Conservation (phyloP, 2,329 filamentous ascomycete species). For the Chrysoporthe cubensis region DNA sequence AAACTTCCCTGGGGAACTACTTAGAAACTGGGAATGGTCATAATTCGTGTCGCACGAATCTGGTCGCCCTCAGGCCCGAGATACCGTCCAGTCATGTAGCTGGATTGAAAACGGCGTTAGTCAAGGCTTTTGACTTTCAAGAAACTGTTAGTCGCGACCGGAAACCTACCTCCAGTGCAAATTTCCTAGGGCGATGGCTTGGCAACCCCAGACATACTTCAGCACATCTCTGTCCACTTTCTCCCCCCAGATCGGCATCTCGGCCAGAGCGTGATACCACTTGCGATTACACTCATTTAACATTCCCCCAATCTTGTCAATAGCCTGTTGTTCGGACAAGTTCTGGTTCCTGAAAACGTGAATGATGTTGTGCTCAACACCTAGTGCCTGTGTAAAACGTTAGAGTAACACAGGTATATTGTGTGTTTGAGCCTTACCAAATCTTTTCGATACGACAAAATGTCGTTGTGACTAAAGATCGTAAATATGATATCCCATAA, state of each 20-base stretch:
- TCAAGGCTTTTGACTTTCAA: not conserved
- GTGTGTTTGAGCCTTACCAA: not conserved
- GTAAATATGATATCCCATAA: not conserved
- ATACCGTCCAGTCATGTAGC: conserved; percentile 1
- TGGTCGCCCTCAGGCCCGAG: not conserved
- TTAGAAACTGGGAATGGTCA: not conserved
- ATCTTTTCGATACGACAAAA: not conserved
- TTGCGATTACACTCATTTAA: conserved; percentile 32
- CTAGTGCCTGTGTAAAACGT: not conserved
- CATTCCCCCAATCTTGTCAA: conserved; percentile 32
- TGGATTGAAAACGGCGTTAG: not conserved
- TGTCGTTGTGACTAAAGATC: not conserved
- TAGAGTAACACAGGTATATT: not conserved
- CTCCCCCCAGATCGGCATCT: conserved; percentile 34
- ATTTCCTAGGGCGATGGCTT: conserved; percentile 28
- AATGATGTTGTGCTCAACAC: conserved; percentile 33
- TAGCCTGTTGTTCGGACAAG: conserved; percentile 32
- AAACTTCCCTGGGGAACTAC: not conserved
- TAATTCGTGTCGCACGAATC: not conserved
- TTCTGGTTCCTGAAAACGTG: conserved; percentile 30
- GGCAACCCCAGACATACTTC: conserved; percentile 32
- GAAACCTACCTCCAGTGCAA: not conserved
- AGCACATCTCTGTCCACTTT: conserved; percentile 33
- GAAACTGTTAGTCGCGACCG: not conserved
- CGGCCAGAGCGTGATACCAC: conserved; percentile 33